These are phyloP conservation scores for Penicillium crustosum DNA, from an alignment of 2,329 filamentous ascomycete species.

Conservation along the genomic window DNA sequence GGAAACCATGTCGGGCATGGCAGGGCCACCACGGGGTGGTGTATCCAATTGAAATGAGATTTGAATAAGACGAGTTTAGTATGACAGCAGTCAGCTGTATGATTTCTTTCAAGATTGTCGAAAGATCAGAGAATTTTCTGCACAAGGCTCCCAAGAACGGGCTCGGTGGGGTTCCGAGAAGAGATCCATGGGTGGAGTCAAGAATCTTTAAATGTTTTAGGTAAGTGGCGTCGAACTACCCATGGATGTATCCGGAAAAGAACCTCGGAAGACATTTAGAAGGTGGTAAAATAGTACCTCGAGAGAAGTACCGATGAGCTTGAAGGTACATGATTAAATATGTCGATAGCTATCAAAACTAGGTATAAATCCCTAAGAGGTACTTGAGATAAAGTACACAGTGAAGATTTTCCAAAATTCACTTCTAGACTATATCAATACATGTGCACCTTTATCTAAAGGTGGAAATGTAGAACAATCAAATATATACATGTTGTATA, in stretches of 20 bases:
- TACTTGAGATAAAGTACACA: not conserved
- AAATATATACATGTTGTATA: too few relatives aligned
- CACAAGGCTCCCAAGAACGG: conserved; percentile 5
- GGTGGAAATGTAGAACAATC: too few relatives aligned
- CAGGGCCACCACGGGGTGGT: not conserved
- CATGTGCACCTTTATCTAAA: too few relatives aligned
- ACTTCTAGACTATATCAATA: too few relatives aligned
- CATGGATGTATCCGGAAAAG: conserved; percentile 2
- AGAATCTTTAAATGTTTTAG: conserved; percentile 21
- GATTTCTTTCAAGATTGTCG: not conserved
- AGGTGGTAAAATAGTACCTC: not conserved
- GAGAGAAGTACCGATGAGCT: not conserved
- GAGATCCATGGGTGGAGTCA: conserved; percentile 10
- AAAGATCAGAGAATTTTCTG: conserved; percentile 14
- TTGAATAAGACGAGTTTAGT: not conserved
- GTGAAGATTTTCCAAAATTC: too few relatives aligned
- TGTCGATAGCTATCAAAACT: too few relatives aligned
- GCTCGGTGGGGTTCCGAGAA: conserved; percentile 8
- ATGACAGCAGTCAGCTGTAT: not conserved
- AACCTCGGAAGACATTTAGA: conserved; percentile 1
- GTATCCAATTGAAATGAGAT: not conserved
- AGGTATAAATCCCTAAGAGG: not conserved
- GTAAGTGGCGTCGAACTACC: conserved; percentile 9
- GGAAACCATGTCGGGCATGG: conserved; percentile 15
- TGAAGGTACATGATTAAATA: too few relatives aligned